A percentile compares a stretch with the other conserved stretches of the same genome.
Conservation (phyloP, 371 early-diverging fungal species). For the Actinomucor elegans region DNA sequence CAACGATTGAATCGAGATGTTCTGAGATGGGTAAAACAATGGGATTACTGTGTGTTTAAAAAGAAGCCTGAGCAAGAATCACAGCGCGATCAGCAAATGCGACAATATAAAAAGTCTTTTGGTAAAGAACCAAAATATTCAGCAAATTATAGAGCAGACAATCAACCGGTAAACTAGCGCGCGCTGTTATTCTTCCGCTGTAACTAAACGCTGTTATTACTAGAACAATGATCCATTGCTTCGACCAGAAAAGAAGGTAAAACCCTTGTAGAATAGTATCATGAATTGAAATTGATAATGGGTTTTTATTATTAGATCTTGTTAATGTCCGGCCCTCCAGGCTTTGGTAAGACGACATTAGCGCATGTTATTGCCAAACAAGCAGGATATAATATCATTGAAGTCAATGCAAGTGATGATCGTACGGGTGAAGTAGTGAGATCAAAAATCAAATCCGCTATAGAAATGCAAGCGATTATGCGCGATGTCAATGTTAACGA, state of each 20-base stretch:
- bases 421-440: slow-evolving; percentile 80
- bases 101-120: slow-evolving; percentile 28
- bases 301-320: slow-evolving; percentile 58
- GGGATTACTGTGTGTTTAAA: slow-evolving; percentile 95
- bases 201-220: too few relatives aligned
- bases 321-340: slow-evolving; percentile 96
- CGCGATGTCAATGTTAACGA: slow-evolving; percentile 10
- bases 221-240: slow-evolving; percentile 49
- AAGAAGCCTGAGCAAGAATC: slow-evolving; percentile 24
- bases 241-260: slow-evolving; percentile 69
- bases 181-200: too few relatives aligned
- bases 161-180: neutral
- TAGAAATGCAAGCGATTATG: slow-evolving; percentile 76
- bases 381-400: slow-evolving; percentile 90
- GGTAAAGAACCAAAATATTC: slow-evolving; percentile 12
- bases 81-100: slow-evolving; percentile 33
- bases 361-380: slow-evolving; percentile 93
- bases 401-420: slow-evolving; percentile 99
- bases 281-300: neutral
- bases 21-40: slow-evolving; percentile 91
- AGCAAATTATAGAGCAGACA: slow-evolving; percentile 6
- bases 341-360: slow-evolving; percentile 98
- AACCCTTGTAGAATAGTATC: too few relatives aligned
- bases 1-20: slow-evolving; percentile 87
- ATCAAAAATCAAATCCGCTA: slow-evolving; percentile 71